A percentile compares a stretch with the other conserved stretches of the same genome.
Conservation (phyloP, 768 basidiomycete species). For the Suillus discolor region DNA sequence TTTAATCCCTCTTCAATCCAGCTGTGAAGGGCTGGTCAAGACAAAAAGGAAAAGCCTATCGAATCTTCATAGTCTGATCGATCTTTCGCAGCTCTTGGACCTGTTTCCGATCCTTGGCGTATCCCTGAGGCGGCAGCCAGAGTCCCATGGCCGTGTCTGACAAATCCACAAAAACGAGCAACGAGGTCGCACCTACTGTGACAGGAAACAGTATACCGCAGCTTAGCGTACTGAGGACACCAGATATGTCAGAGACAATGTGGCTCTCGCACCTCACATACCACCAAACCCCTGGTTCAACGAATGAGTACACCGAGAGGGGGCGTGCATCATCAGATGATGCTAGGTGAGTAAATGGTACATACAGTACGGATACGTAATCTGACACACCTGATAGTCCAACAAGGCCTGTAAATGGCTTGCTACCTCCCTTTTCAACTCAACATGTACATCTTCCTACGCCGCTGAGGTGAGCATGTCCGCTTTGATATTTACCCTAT, state of each 20-base stretch:
- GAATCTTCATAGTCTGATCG: neutral
- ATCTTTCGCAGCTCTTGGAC: neutral
- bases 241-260: neutral
- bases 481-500: neutral
- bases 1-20: neutral
- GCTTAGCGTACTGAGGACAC: neutral
- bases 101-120: neutral
- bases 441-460: slow-evolving; percentile 29
- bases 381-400: slow-evolving; percentile 4
- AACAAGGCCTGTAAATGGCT: slow-evolving; percentile 6
- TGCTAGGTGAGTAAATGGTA: neutral
- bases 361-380: neutral
- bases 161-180: neutral
- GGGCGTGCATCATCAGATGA: neutral
- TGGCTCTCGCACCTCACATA: neutral
- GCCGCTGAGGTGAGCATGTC: slow-evolving; percentile 29
- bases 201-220: neutral
- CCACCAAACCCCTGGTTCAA: neutral
- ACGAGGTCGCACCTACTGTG: neutral
- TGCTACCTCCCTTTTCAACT: slow-evolving; percentile 17
- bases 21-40: neutral
- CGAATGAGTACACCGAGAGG: neutral
- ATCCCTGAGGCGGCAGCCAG: neutral
- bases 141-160: slow-evolving; percentile 1
- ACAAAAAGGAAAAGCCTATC: neutral